These are phyloP conservation scores for Geotrichum carabidarum DNA, from an alignment of 1,139 yeast genomes.

Conservation along the genomic window DNA sequence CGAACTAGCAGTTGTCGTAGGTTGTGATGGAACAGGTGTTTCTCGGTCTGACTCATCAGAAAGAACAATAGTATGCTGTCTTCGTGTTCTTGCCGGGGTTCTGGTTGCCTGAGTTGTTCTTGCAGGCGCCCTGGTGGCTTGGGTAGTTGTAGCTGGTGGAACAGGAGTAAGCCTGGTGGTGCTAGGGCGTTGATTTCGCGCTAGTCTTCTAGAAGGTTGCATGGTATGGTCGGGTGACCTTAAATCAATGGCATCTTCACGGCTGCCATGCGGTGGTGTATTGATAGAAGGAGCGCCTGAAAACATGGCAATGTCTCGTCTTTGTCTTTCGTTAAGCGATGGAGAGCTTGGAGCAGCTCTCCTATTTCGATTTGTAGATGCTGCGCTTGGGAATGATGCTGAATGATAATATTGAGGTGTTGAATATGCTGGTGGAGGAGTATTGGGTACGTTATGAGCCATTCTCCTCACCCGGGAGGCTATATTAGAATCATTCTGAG, in stretches of 20 bases:
- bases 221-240: not conserved
- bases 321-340: conserved; percentile 1
- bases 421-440: conserved; percentile 8
- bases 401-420: not conserved
- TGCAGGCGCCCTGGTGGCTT: not conserved
- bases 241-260: not conserved
- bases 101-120: not conserved
- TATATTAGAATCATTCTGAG: not conserved
- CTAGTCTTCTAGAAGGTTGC: not conserved
- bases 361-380: no score
- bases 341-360: not conserved
- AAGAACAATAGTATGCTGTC: not conserved
- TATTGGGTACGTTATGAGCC: not conserved
- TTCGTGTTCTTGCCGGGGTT: not conserved
- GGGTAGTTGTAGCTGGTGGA: not conserved
- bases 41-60: conserved; percentile 3
- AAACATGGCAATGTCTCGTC: conserved; percentile 8
- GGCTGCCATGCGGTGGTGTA: not conserved
- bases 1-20: not conserved
- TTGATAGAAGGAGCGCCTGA: not conserved
- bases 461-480: not conserved
- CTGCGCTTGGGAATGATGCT: not conserved
- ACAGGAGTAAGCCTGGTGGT: no score
- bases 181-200: no score
- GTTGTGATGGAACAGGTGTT: not conserved